Evolutionary conservation across 257 asterid species (phyloP), one percentile per base, ranked within the genome.

Genomic region (Solanum pimpinellifolium): DNA sequence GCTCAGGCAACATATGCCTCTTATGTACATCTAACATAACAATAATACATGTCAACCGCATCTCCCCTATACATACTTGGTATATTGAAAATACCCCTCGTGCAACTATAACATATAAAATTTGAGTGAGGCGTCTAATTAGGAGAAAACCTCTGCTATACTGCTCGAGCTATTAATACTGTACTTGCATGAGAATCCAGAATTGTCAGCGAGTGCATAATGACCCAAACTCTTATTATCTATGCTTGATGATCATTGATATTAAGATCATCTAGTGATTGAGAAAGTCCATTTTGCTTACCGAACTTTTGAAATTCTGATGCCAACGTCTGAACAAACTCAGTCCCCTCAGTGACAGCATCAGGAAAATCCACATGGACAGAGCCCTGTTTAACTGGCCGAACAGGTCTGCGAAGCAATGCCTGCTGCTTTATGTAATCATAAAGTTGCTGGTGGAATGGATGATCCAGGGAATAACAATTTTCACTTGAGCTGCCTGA

Each of bases 381-480:
- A 1, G 98, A 94, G 37, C 97, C 95, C 84, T 93, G 96, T 83
- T 91, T 92, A 47, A 87, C 13, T 62, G 93, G 95, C 62, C 49
- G 84, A n/a, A 76, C 85, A 23, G 88, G 88, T 75, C 46, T 27
- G 35, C 76, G 89, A 60, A 84, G 87, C 87, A 82, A 47, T 46
- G 89, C 84, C 89, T 93, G 97, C 90, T 91, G 90, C 91, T 93
- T 92, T 49, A 94, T 87, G 90, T 94, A 91, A 85, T 88, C 88
- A 69, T 94, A 93, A 66, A 92, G 93, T 82, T 92, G 94, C 75
- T 91, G 95, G 90, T 94, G 97, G 86, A 93, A 94, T 2, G 94
- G 96, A 91, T 94, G 96, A 90, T 93, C 95, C 93, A 92, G 88
- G 74, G 95, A 93, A 87, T 85, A 94, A 90, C 95, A 94, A 81